Percentiles rank a stretch among this genome's conserved stretches.
Evolutionary conservation across 345 rosid genomes (phyloP).

Genomic region (Gynandropsis gynandra): DNA sequence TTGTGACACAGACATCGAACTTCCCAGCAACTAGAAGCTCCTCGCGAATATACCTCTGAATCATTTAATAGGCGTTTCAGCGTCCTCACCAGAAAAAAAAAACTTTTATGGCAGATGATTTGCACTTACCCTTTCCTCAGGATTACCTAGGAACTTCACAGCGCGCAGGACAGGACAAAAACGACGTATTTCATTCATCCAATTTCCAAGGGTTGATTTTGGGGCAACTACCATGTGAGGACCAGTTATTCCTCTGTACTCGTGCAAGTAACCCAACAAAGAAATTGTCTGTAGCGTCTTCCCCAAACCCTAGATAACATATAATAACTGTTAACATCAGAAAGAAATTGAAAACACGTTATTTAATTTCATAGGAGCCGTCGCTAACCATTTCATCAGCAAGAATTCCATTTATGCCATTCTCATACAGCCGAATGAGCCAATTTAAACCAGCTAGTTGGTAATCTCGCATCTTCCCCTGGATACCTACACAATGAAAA

Average conservation of each 20-base stretch:
- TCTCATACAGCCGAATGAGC: constrained; percentile 93
- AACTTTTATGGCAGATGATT: not conserved
- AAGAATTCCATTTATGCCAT: constrained; percentile 94
- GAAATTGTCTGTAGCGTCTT: constrained; percentile 98
- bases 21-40: constrained; percentile 82
- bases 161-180: constrained; percentile 93
- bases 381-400: constrained; percentile 88
- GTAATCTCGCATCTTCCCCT: constrained; percentile 97
- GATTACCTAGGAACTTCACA: constrained; percentile 95
- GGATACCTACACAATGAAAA: constrained; percentile 55
- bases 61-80: constrained; percentile 10
- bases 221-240: constrained; percentile 95
- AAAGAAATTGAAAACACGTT: constrained; percentile 2
- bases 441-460: constrained; percentile 96
- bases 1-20: constrained; percentile 88
- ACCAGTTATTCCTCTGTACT: constrained; percentile 84
- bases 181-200: constrained; percentile 98
- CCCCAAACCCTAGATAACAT: constrained; percentile 73
- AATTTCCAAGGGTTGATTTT: constrained; percentile 97
- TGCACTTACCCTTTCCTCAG: constrained; percentile 46
- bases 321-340: constrained; percentile 2
- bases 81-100: not conserved
- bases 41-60: constrained; percentile 76
- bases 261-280: constrained; percentile 85
- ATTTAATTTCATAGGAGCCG: not conserved